Evolutionary conservation across 805 yeast species (phyloP), one percentile per base, ranked within the genome.

Genomic region (Zygotorulaspora florentina): DNA sequence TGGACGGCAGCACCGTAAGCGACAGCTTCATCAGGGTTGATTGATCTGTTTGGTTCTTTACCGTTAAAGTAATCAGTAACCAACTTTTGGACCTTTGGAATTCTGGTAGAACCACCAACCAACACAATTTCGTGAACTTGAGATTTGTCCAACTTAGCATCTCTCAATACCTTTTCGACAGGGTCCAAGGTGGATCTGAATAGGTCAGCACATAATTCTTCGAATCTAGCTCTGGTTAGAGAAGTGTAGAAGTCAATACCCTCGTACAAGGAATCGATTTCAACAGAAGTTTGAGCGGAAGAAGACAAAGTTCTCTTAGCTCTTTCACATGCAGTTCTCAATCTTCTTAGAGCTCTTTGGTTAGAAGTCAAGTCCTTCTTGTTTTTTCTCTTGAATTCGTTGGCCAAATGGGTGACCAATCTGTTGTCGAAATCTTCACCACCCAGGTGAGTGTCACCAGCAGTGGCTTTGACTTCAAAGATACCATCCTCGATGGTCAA

Each of bases 1-100:
- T 89, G 97, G 61, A 89, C 97, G 58, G 97, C 97, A 59, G 97
- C 97, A 85, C 97, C 97, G 78, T 89, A 89, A 66, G 97, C 97
- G 73, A 89, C 97, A 69, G 97, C 97, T 79, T 89, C 97, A 80
- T 90, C 97, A 64, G 97, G 98, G 85, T 90, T 90, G 74, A 90
- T 90, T 48, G 96, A 88, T 80, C 84, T 88, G 81, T 88, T 87
- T 74, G 96, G 96, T 76, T 90, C 96, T 79, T 90, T 91, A 72
- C 97, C 97, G 75, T 90, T 88, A 84, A 91, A 90, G 86, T 79
- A 91, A 74, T 91, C 98, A 61, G 96, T 86, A 48, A 90, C 96
- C 65, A 90, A 81, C 74, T 90, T 90, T 78, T 90, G 98, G 61
- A 91, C 85, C 80, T 87, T 90, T 79, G 98, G 98, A 78, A 90